These are phyloP conservation scores for Mychonastes homosphaera DNA, from an alignment of 139 green algal genomes.

Conservation along the genomic window DNA sequence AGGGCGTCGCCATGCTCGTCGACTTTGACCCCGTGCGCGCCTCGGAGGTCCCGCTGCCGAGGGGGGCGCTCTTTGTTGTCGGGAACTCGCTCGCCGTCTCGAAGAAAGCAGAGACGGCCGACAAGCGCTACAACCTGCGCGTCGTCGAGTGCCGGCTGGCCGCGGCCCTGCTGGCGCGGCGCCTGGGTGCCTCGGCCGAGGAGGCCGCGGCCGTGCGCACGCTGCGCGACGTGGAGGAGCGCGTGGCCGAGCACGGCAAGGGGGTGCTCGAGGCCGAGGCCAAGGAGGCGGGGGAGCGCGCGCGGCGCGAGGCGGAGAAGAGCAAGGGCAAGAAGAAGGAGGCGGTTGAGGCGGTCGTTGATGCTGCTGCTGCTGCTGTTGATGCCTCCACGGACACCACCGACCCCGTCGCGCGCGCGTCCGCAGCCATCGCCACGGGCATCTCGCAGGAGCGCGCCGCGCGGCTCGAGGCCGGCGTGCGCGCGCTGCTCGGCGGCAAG, in stretches of 20 bases:
- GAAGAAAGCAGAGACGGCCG: constrained; percentile 85
- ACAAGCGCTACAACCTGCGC: constrained; percentile 82
- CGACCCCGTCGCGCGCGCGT: no score
- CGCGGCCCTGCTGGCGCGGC: constrained; percentile 52
- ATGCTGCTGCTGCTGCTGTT: no score
- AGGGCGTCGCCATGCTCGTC: constrained; percentile 58
- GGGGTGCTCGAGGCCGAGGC: constrained; percentile 1
- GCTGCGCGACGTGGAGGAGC: constrained; percentile 35
- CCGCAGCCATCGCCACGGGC: no score
- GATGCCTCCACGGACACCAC: no score
- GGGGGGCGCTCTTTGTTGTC: constrained; percentile 80
- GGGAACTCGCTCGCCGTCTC: constrained; percentile 83
- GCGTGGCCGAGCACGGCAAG: constrained; percentile 25
- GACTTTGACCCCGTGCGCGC: constrained; percentile 77
- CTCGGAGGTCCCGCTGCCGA: constrained; percentile 71
- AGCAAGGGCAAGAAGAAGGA: constrained; percentile 12
- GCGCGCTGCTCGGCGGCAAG: no score
- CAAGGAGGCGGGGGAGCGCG: constrained; percentile 6
- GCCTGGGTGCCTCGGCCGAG: constrained; percentile 32
- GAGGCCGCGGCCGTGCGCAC: constrained; percentile 25
- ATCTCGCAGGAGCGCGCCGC: no score
- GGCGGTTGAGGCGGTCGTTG: constrained; percentile 1
- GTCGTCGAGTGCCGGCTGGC: constrained; percentile 93
- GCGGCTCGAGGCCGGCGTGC: no score
- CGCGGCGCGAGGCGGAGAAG: constrained; percentile 8